phyloP scores from a whole-genome alignment of 2,329 filamentous ascomycete species.

The Aspergillus sp. region DNA sequence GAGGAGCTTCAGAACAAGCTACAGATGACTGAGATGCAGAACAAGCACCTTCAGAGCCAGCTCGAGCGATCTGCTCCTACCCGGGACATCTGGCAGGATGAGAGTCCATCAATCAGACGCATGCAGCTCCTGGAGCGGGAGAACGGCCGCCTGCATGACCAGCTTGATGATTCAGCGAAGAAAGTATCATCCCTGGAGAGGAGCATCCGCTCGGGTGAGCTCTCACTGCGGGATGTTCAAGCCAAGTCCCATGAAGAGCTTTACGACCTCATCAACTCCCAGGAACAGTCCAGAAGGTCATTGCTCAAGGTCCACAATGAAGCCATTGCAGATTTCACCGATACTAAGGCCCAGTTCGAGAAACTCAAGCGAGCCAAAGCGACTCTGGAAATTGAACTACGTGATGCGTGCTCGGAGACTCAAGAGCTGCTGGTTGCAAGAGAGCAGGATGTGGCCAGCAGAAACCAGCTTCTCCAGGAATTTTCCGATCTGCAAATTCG shows the following conservation, averaged over 20 bases:
- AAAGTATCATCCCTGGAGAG: slow-evolving; percentile 90
- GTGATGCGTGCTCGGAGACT: slow-evolving; percentile 81
- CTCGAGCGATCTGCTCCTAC: slow-evolving; percentile 70
- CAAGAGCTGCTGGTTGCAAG: slow-evolving; percentile 76
- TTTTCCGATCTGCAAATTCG: slow-evolving; percentile 93
- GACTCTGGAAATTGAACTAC: slow-evolving; percentile 80
- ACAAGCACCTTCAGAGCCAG: slow-evolving; percentile 87
- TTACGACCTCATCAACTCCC: slow-evolving; percentile 87
- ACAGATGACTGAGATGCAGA: slow-evolving; percentile 93
- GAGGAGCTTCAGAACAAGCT: slow-evolving; percentile 94
- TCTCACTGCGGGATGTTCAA: slow-evolving; percentile 88
- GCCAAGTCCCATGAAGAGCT: slow-evolving; percentile 93
- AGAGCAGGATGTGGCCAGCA: slow-evolving; percentile 86
- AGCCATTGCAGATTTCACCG: slow-evolving; percentile 80
- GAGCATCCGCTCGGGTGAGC: slow-evolving; percentile 81
- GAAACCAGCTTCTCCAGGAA: slow-evolving; percentile 86
- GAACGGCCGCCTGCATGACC: slow-evolving; percentile 88
- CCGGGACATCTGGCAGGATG: slow-evolving; percentile 67
- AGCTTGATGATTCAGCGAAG: slow-evolving; percentile 90
- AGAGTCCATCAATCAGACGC: slow-evolving; percentile 77
- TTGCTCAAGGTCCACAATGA: slow-evolving; percentile 84
- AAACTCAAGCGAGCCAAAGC: slow-evolving; percentile 81
- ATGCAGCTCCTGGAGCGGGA: slow-evolving; percentile 91
- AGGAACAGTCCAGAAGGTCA: slow-evolving; percentile 84
- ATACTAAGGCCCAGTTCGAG: slow-evolving; percentile 86